Percentiles rank a stretch among this genome's conserved stretches.
phyloP scores from a whole-genome alignment of 345 rosid species.

The Murraya koenigii region DNA sequence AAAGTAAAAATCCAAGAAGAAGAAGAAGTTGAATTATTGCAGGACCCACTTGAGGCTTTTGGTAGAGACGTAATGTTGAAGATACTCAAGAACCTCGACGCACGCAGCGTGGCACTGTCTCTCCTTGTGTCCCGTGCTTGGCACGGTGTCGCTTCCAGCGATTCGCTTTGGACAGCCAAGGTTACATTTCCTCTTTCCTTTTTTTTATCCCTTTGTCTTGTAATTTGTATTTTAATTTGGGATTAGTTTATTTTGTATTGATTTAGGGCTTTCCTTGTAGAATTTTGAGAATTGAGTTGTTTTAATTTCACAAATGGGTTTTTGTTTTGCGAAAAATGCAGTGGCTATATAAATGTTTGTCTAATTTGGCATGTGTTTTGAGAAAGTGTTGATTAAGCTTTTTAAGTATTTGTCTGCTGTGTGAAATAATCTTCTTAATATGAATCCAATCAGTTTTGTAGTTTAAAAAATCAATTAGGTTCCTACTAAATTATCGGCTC shows the following conservation, averaged over 20 bases:
- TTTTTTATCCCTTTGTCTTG: not conserved
- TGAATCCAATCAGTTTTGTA: not conserved
- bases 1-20: not conserved
- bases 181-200: slow-evolving; percentile 18
- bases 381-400: too few species aligned
- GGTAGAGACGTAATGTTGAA: slow-evolving; percentile 54
- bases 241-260: not conserved
- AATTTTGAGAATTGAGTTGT: not conserved
- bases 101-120: slow-evolving; percentile 66
- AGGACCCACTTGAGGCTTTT: slow-evolving; percentile 52
- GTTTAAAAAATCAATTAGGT: not conserved
- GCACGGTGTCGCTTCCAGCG: slow-evolving; percentile 52
- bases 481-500: not conserved
- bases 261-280: not conserved
- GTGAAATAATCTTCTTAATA: not conserved
- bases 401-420: not conserved
- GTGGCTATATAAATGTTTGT: not conserved
- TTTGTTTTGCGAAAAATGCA: not conserved
- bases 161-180: slow-evolving; percentile 51
- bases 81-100: slow-evolving; percentile 51
- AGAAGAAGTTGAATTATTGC: not conserved
- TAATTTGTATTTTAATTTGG: not conserved
- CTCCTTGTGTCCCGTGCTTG: slow-evolving; percentile 52
- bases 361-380: too few species aligned
- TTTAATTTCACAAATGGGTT: not conserved